Conservation (phyloP, 2,329 filamentous ascomycete genomes). For the Ceratocystis albifundus region DNA sequence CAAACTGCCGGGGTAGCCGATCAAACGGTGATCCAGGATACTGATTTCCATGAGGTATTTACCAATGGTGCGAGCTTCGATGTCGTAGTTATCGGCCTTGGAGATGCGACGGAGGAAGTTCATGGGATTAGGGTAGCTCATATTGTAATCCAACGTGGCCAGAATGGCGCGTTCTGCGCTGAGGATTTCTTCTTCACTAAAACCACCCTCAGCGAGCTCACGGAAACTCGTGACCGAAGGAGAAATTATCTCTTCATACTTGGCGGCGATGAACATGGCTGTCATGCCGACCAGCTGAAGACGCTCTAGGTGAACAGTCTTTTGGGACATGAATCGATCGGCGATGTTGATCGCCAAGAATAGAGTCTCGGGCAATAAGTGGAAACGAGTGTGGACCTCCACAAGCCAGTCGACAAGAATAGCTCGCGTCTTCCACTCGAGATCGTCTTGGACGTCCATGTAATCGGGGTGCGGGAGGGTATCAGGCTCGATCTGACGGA, state of each 20-base stretch:
- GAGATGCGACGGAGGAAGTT: constrained; percentile 98
- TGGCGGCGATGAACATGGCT: constrained; percentile 98
- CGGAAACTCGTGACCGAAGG: constrained; percentile 96
- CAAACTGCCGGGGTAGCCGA: constrained; percentile 78
- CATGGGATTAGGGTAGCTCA: constrained; percentile 99
- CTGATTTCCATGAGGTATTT: constrained; percentile 98
- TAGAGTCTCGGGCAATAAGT: constrained; percentile 86
- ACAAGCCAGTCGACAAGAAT: constrained; percentile 98
- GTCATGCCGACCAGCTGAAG: constrained; percentile 95
- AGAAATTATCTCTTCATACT: constrained; percentile 96
- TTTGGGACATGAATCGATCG: constrained; percentile 89
- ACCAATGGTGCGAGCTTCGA: constrained; percentile 89
- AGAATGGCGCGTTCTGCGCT: constrained; percentile 95
- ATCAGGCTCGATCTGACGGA: constrained; percentile 72
- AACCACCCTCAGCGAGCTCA: constrained; percentile 92
- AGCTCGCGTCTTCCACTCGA: constrained; percentile 97
- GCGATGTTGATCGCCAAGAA: constrained; percentile 98
- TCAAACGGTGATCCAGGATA: constrained; percentile 86
- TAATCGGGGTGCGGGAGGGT: constrained; percentile 79
- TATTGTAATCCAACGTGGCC: constrained; percentile 81
- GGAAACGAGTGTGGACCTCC: constrained; percentile 94
- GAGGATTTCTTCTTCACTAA: constrained; percentile 87
- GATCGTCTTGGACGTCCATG: constrained; percentile 85
- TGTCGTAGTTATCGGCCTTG: constrained; percentile 98
- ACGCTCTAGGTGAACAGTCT: constrained; percentile 90